phyloP scores from a whole-genome alignment of 345 rosid genomes.

The Citrus unshiu region DNA sequence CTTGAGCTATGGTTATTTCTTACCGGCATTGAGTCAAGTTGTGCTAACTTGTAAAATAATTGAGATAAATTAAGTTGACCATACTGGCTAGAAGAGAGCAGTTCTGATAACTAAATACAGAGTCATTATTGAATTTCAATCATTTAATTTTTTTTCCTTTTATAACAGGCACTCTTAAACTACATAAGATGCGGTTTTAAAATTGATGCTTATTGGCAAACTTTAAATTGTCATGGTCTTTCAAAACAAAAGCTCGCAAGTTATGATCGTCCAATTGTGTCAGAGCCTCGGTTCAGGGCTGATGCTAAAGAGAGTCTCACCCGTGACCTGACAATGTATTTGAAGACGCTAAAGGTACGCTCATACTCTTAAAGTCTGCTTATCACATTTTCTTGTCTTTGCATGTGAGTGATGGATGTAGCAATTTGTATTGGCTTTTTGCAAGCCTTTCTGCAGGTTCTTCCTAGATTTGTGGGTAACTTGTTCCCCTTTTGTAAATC shows the following conservation, averaged over 20 bases:
- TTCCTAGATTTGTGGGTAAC: background rate
- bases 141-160: conserved; percentile 5
- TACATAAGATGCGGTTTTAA: conserved; percentile 28
- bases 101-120: background rate
- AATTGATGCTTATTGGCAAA: conserved; percentile 40
- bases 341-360: conserved; percentile 39
- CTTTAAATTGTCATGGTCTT: conserved; percentile 30
- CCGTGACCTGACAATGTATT: conserved; percentile 37
- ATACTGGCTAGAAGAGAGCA: conserved; percentile 1
- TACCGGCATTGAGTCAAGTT: background rate
- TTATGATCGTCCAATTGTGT: conserved; percentile 42
- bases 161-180: conserved; percentile 37
- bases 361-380: background rate
- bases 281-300: conserved; percentile 37
- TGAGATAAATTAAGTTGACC: background rate
- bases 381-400: background rate
- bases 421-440: background rate
- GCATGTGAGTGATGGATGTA: background rate
- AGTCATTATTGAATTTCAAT: background rate
- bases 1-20: background rate
- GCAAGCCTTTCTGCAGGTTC: background rate
- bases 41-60: background rate
- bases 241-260: conserved; percentile 40
- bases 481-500: background rate
- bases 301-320: conserved; percentile 35